Base-by-base conservation (phyloP, 2,329 filamentous ascomycete species). In the Calonectria hawksworthii region DNA sequence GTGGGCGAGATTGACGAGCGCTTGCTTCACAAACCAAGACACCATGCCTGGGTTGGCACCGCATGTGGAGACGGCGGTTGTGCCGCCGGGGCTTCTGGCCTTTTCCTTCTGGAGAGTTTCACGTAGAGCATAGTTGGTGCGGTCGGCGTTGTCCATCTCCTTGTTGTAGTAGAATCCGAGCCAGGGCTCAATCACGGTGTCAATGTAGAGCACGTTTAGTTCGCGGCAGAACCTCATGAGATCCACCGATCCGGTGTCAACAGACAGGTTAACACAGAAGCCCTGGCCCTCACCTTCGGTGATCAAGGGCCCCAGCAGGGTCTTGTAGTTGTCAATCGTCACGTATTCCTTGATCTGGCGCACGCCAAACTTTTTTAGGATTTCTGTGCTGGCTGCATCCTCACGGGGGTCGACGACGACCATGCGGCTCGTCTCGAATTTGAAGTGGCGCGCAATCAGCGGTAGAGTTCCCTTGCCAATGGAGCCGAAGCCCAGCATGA, bases 281-380 rank as follows among this genome's bases (percentile, higher is more conserved):
- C 61, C 61, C 28, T 65, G 61, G 28, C 61, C 61, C 28, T 50
- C 41, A 21, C 61, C 61, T 34, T 65, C 26, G 3, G 61, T 65
- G 18, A 65, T 10, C 5, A 65, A 41, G 10, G 61, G 61, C 61
- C n/a, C 11, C 4, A 65, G 21, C 4, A 65, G 18, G 8, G 23
- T 65, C 7, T 23, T 34, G 61, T 65, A 65, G 30, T 65, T 65
- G 30, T 65, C 61, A 9, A 47, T 65, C 38, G 61, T 65, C 18
- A 65, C 30, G 28, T 47, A 65, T 50, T 65, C 61, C 61, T 65
- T 65, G 61, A 65, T 26, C 26, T 65, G 61, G 61, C 61, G 61
- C 38, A 65, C 61, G 2, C 61, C 61, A n/a, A 32, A 32, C 61
- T 65, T 50, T 28, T 63, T 63, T 26, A 63, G 41, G 18, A 65